Conservation (phyloP, 1,284 basidiomycete species). For the Blastosporella zonata region DNA sequence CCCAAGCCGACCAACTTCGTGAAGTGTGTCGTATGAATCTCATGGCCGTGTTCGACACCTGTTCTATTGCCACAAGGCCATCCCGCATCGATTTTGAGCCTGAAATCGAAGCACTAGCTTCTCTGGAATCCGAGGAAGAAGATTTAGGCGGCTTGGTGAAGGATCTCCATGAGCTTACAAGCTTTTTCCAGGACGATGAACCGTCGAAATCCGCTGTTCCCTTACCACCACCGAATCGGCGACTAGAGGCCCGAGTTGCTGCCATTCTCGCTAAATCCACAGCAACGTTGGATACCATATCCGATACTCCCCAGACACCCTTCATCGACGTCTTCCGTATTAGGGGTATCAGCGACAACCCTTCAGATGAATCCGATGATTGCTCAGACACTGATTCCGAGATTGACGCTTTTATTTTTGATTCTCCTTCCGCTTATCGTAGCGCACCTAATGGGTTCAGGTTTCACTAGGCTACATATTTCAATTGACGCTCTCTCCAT, state of each 20-base stretch:
- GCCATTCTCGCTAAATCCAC: slow-evolving; percentile 78
- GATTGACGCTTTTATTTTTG: slow-evolving; percentile 67
- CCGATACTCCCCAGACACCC: slow-evolving; percentile 66
- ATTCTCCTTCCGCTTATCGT: slow-evolving; percentile 45
- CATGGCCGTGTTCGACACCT: slow-evolving; percentile 82
- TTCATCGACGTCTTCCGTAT: slow-evolving; percentile 76
- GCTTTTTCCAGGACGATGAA: slow-evolving; percentile 74
- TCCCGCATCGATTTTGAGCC: slow-evolving; percentile 73
- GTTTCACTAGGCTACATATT: slow-evolving; percentile 30
- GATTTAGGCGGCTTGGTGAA: slow-evolving; percentile 85
- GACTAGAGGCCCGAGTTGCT: slow-evolving; percentile 72
- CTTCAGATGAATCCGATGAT: slow-evolving; percentile 42
- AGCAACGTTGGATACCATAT: slow-evolving; percentile 41
- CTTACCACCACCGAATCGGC: slow-evolving; percentile 46
- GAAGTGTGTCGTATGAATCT: slow-evolving; percentile 73
- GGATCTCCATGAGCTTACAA: slow-evolving; percentile 82
- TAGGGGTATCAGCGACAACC: slow-evolving; percentile 38
- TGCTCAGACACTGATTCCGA: slow-evolving; percentile 58
- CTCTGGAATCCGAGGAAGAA: slow-evolving; percentile 46
- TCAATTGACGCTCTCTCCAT: slow-evolving; percentile 2
- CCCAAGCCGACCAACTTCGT: slow-evolving; percentile 60
- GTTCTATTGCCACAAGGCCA: slow-evolving; percentile 68
- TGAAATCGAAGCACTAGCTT: slow-evolving; percentile 42
- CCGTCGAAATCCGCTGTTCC: slow-evolving; percentile 22
- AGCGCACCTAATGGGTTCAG: slow-evolving; percentile 40